Conservation (phyloP, 1,284 basidiomycete genomes). For the Trichosporon faecale region DNA sequence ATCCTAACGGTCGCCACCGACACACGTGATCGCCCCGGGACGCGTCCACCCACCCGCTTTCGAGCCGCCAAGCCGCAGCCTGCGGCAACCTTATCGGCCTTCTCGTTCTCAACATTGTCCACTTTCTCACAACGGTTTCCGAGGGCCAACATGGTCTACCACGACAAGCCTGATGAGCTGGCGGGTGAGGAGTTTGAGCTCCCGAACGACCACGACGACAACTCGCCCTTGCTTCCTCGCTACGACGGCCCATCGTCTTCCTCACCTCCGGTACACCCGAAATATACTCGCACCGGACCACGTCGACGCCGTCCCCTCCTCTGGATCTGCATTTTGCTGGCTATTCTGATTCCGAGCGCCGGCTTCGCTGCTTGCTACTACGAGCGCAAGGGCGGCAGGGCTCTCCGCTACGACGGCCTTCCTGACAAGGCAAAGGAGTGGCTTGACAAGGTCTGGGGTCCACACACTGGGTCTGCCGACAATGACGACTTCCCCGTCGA, state of each 20-base stretch:
- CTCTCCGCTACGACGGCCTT: conserved; percentile 33
- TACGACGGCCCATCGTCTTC: conserved; percentile 19
- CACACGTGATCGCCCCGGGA: not conserved
- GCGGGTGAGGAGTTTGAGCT: conserved; percentile 40
- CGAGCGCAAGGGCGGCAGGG: conserved; percentile 26
- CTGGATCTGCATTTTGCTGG: conserved; percentile 31
- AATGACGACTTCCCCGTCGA: conserved; percentile 45
- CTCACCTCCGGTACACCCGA: not conserved
- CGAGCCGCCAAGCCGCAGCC: not conserved
- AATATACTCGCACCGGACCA: not conserved
- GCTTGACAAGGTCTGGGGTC: conserved; percentile 30
- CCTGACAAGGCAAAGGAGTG: conserved; percentile 39
- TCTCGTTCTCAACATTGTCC: not conserved
- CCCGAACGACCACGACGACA: conserved; percentile 20
- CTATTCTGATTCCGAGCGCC: conserved; percentile 31
- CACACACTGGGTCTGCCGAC: conserved; percentile 13
- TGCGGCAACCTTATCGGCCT: not conserved
- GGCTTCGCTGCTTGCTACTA: conserved; percentile 31
- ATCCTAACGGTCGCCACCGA: not conserved
- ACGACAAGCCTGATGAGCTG: conserved; percentile 24
- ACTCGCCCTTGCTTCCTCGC: conserved; percentile 45
- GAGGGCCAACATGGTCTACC: conserved; percentile 15
- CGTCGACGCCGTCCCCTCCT: conserved; percentile 24
- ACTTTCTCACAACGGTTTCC: not conserved
- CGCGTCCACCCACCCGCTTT: not conserved